phyloP scores from a whole-genome alignment of 305 asterid genomes.

The Fraxinus dipetala region DNA sequence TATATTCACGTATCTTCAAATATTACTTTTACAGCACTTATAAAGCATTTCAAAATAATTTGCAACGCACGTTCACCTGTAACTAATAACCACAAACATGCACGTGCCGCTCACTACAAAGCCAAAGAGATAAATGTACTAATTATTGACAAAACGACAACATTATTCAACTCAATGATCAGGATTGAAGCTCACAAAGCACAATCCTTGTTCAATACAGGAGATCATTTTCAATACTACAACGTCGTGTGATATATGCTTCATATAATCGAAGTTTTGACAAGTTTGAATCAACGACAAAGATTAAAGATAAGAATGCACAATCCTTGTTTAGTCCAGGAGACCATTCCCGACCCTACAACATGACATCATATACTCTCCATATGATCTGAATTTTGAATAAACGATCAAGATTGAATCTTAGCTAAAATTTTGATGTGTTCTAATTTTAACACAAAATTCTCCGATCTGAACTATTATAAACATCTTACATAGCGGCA shows the following conservation, averaged over 20 bases:
- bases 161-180: neutral
- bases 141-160: neutral
- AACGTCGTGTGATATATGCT: neutral
- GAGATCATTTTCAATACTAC: neutral
- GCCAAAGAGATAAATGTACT: neutral
- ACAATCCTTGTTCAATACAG: neutral
- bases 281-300: neutral
- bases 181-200: neutral
- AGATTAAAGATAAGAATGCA: neutral
- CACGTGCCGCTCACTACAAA: neutral
- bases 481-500: neutral
- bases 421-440: neutral
- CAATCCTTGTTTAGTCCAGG: neutral
- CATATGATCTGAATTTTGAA: neutral
- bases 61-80: neutral
- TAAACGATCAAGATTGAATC: neutral
- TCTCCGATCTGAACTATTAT: neutral
- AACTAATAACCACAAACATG: neutral
- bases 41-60: too few relatives aligned
- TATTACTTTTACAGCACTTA: too few relatives aligned
- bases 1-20: too few relatives aligned
- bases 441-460: neutral
- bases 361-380: neutral
- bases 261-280: too few relatives aligned
- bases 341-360: neutral